Evolutionary conservation across 768 basidiomycete species (phyloP), one percentile per base, ranked within the genome.

Genomic region (Pulveroboletus sp.): DNA sequence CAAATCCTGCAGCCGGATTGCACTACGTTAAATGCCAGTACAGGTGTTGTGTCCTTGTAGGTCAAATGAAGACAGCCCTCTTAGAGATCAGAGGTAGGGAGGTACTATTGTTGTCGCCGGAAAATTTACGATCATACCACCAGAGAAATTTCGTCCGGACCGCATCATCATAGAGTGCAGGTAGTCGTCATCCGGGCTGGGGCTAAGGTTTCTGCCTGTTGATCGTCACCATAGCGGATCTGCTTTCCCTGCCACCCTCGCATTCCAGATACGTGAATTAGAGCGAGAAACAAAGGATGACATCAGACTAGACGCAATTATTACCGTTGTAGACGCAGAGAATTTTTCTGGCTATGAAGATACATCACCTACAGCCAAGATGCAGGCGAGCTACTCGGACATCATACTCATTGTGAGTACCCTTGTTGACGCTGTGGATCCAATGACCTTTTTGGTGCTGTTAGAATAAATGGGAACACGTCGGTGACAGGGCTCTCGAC

Each of bases 341-440:
- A 95, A 95, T 67, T 97, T 97, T 65, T 67, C 72, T 13, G 94
- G 94, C 4, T 97, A 97, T 66, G 94, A 97, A 61, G 94, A 97
- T 62, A 86, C 82, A 0, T 91, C 88, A 7, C 86, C 90, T 0
- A 94, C 94, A 1, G 93, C 94, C 19, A 90, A 82, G 64, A 92
- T 95, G 85, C 85, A 91, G 72, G 90, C 94, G n/a, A 87, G 87
- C 61, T 97, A 95, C 65, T 93, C 94, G 4, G 94, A 97, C 64
- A 75, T 94, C 33, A 81, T 97, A 49, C 72, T 97, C 24, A 79
- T 97, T 45, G 89, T 90, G 51, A 50, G 84, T 74, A 12, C 5
- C 17, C 21, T 25, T 31, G 23, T 25, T n/a, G 20, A 50, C 45
- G 21, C n/a, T 43, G 8, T 33, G 21, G 38, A 33, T 42, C 19